These are phyloP conservation scores for Hypoxylon sp. DNA, from an alignment of 2,329 filamentous ascomycete genomes.

Conservation along the genomic window DNA sequence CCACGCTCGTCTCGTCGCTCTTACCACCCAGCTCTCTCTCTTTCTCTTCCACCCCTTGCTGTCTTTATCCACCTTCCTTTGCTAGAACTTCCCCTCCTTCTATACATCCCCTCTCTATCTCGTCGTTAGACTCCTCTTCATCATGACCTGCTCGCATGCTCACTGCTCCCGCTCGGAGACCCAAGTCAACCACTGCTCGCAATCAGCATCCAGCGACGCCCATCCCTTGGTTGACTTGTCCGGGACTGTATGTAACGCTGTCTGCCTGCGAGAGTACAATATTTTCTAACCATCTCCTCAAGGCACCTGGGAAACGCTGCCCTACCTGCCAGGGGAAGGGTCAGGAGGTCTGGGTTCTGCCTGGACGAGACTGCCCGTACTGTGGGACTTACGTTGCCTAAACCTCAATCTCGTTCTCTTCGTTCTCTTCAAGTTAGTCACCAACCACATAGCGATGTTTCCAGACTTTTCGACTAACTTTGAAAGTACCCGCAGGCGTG, in stretches of 20 bases:
- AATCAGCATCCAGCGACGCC: constrained; percentile 11
- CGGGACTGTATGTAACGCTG: constrained; percentile 31
- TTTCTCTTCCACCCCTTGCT: neutral
- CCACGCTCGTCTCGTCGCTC: constrained; percentile 23
- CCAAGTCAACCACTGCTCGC: constrained; percentile 15
- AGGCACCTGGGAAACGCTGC: constrained; percentile 38
- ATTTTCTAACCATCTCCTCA: constrained; percentile 13
- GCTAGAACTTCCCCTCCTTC: neutral
- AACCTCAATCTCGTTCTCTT: neutral
- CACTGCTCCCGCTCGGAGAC: constrained; percentile 19
- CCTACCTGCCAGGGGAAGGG: constrained; percentile 35
- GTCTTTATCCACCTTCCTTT: constrained; percentile 21
- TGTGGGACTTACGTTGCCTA: constrained; percentile 36
- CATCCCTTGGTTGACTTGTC: constrained; percentile 31
- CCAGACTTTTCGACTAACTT: constrained; percentile 18
- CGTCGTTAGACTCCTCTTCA: constrained; percentile 9
- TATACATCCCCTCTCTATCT: neutral
- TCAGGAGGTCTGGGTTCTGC: constrained; percentile 34
- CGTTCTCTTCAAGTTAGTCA: constrained; percentile 18
- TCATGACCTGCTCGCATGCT: constrained; percentile 27
- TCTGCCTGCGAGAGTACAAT: constrained; percentile 7
- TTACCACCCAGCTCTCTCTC: constrained; percentile 2
- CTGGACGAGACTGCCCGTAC: constrained; percentile 34
- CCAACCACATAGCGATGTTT: constrained; percentile 5
- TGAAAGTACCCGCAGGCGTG: constrained; percentile 9